Percentiles rank a stretch among this genome's conserved stretches.
phyloP scores from a whole-genome alignment of 495 filamentous ascomycete species.

The Neurospora intermedia region DNA sequence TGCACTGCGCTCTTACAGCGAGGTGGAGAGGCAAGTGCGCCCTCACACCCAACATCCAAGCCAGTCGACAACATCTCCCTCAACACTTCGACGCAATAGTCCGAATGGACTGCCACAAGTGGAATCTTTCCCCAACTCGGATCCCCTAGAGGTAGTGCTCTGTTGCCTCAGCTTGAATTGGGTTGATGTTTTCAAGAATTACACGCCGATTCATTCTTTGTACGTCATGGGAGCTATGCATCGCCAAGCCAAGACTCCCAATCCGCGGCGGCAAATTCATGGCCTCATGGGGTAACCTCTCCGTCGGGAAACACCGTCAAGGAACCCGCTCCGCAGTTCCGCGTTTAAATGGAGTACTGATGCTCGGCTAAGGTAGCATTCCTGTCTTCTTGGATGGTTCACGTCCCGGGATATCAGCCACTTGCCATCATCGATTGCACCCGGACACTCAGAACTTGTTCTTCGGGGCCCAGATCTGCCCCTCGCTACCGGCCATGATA shows the following conservation, averaged over 20 bases:
- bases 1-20: neutral
- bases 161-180: neutral
- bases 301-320: neutral
- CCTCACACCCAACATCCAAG: neutral
- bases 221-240: neutral
- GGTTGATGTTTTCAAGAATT: neutral
- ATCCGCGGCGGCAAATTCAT: neutral
- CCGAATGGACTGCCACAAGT: neutral
- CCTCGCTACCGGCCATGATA: neutral
- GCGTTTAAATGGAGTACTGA: neutral
- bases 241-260: neutral
- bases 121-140: neutral
- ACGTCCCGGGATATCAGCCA: neutral
- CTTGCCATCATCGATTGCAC: neutral
- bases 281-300: neutral
- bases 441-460: neutral
- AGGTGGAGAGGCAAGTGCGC: neutral
- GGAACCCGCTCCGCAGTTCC: neutral
- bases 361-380: neutral
- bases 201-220: neutral
- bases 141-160: neutral
- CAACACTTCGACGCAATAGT: neutral
- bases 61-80: neutral
- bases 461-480: neutral
- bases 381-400: neutral